Conservation (phyloP, 2,329 filamentous ascomycete species). For the Aureobasidium vineae region DNA sequence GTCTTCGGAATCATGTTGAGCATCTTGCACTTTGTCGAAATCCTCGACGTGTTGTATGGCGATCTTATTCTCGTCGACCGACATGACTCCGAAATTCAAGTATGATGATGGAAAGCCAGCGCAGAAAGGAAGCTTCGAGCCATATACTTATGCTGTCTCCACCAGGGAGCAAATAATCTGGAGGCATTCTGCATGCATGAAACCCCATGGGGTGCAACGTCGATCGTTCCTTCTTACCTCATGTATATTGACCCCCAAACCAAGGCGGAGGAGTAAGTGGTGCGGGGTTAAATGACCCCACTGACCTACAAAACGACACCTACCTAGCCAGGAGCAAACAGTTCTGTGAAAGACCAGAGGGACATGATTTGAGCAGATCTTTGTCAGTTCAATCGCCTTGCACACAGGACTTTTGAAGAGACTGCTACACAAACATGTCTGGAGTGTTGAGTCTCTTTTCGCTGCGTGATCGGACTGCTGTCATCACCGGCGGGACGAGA, state of each 20-base stretch:
- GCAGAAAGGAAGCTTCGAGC: neutral
- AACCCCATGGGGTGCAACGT: constrained; percentile 9
- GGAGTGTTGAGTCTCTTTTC: constrained; percentile 45
- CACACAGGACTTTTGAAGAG: neutral
- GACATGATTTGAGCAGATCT: neutral
- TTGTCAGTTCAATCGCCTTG: no score
- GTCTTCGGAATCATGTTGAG: constrained; percentile 4
- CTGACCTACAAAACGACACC: neutral
- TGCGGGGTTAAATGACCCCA: constrained; percentile 14
- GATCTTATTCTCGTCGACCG: constrained; percentile 3
- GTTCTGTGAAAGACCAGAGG: neutral
- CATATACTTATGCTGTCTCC: neutral
- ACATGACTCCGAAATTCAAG: neutral
- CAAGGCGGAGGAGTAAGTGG: neutral
- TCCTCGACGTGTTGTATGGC: constrained; percentile 13
- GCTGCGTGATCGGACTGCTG: constrained; percentile 44
- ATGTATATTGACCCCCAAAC: constrained; percentile 9
- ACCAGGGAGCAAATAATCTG: neutral
- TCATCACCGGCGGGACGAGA: constrained; percentile 46
- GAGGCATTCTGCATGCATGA: neutral
- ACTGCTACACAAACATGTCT: constrained; percentile 32
- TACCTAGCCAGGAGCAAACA: neutral
- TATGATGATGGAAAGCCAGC: neutral
- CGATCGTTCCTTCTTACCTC: neutral
- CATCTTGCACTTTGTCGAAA: constrained; percentile 1